phyloP scores from a whole-genome alignment of 2,329 filamentous ascomycete genomes.

The Thelonectria blattea region DNA sequence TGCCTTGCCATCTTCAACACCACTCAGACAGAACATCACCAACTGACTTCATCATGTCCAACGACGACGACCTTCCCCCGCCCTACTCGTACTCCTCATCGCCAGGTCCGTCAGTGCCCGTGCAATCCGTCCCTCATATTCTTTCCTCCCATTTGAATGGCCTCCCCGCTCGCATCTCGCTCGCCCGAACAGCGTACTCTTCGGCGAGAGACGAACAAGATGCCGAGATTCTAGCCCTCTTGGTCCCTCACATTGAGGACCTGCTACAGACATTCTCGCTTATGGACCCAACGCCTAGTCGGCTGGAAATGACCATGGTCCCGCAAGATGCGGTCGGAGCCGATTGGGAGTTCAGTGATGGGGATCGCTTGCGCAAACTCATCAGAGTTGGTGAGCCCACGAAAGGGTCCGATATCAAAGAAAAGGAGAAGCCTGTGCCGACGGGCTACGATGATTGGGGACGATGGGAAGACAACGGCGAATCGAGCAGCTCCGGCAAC shows the following conservation, averaged over 20 bases:
- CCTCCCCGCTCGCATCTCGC: conserved; percentile 47
- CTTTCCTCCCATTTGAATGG: conserved; percentile 43
- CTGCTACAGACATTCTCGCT: conserved; percentile 49
- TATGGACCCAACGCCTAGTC: conserved; percentile 39
- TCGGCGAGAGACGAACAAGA: conserved; percentile 47
- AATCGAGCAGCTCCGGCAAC: background rate
- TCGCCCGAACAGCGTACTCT: conserved; percentile 42
- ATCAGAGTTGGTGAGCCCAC: conserved; percentile 37
- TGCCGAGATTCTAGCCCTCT: conserved; percentile 45
- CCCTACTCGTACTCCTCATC: conserved; percentile 28
- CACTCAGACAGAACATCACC: background rate
- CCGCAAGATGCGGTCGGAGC: conserved; percentile 48
- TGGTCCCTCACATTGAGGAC: conserved; percentile 50
- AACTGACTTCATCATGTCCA: conserved; percentile 2
- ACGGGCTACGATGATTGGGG: conserved; percentile 53
- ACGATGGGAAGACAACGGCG: conserved; percentile 43
- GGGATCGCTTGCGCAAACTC: conserved; percentile 40
- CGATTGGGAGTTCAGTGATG: conserved; percentile 46
- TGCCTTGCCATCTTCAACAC: background rate
- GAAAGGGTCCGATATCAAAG: conserved; percentile 17
- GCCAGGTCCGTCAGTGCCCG: background rate
- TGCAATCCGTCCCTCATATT: conserved; percentile 36
- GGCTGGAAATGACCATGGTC: conserved; percentile 53
- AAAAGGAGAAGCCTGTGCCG: conserved; percentile 6
- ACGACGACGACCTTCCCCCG: conserved; percentile 33